Conservation (phyloP, 176 grass and related monocot species). For the Triticum urartu region DNA sequence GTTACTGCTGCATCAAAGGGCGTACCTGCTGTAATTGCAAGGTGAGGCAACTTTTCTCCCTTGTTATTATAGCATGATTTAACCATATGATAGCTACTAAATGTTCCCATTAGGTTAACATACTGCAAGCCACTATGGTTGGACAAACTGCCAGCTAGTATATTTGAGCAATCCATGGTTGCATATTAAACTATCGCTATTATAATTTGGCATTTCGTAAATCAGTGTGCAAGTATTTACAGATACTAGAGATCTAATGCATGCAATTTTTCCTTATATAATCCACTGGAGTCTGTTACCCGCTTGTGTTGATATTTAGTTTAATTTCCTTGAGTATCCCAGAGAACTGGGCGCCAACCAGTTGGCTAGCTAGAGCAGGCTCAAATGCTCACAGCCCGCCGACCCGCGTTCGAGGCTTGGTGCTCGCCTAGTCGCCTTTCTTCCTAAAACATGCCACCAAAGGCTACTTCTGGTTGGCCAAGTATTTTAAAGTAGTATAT, state of each 20-base stretch:
- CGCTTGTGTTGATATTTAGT: background rate
- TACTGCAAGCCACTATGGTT: background rate
- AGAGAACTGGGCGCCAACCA: background rate
- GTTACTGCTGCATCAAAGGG: slow-evolving; percentile 67
- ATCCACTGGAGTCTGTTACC: background rate
- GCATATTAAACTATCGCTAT: background rate
- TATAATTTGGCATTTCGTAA: background rate
- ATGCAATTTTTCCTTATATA: background rate
- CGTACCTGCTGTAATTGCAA: slow-evolving; percentile 87
- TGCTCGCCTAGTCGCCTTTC: background rate
- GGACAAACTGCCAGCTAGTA: background rate
- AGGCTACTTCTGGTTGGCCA: background rate
- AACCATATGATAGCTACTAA: background rate
- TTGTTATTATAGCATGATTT: background rate
- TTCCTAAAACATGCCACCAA: background rate
- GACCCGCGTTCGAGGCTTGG: background rate
- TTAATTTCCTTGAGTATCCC: background rate
- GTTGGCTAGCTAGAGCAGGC: background rate
- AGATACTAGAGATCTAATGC: no score
- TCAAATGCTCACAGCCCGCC: background rate
- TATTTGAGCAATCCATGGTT: background rate
- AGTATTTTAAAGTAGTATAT: background rate
- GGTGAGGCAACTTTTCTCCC: slow-evolving; percentile 26
- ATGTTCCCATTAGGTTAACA: background rate
- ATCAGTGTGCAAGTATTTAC: background rate